Conservation (phyloP, 441 rosid species). For the Melastoma candidum region DNA sequence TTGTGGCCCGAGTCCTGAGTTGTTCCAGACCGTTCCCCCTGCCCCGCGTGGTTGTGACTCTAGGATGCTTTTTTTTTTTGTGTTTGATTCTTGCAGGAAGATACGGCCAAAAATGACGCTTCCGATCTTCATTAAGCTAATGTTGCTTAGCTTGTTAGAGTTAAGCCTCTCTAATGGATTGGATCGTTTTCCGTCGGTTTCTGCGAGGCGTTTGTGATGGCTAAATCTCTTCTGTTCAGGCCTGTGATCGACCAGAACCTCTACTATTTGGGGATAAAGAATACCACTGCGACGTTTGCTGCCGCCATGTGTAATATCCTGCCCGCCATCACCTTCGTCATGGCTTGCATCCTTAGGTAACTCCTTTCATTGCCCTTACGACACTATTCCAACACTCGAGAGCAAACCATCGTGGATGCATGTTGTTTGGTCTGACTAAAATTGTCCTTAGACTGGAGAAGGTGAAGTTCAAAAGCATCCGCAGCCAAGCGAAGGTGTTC, state of each 20-base stretch:
- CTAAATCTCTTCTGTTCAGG: slow-evolving; percentile 24
- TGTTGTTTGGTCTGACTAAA: not conserved
- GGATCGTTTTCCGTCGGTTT: too few relatives aligned
- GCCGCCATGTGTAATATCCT: slow-evolving; percentile 73
- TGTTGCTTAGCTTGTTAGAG: slow-evolving; percentile 30
- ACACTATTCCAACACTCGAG: not conserved
- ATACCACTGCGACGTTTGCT: slow-evolving; percentile 83
- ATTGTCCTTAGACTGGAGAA: slow-evolving; percentile 50
- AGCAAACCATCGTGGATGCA: not conserved
- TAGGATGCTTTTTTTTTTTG: too few relatives aligned
- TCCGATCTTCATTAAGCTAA: slow-evolving; percentile 49
- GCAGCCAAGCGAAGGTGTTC: slow-evolving; percentile 26
- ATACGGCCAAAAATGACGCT: slow-evolving; percentile 71
- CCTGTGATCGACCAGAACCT: slow-evolving; percentile 89
- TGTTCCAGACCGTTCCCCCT: too few relatives aligned
- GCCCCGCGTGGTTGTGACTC: too few relatives aligned
- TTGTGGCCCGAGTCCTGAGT: too few relatives aligned
- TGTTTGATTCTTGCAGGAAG: slow-evolving; percentile 36
- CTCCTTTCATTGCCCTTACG: not conserved
- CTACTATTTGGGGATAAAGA: slow-evolving; percentile 73
- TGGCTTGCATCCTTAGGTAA: slow-evolving; percentile 63
- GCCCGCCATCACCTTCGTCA: slow-evolving; percentile 78
- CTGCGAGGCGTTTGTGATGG: too few relatives aligned
- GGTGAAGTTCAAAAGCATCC: slow-evolving; percentile 37
- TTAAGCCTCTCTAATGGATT: not conserved